These are phyloP conservation scores for Rossbeevera mucosa DNA, from an alignment of 768 basidiomycete genomes.

Conservation along the genomic window DNA sequence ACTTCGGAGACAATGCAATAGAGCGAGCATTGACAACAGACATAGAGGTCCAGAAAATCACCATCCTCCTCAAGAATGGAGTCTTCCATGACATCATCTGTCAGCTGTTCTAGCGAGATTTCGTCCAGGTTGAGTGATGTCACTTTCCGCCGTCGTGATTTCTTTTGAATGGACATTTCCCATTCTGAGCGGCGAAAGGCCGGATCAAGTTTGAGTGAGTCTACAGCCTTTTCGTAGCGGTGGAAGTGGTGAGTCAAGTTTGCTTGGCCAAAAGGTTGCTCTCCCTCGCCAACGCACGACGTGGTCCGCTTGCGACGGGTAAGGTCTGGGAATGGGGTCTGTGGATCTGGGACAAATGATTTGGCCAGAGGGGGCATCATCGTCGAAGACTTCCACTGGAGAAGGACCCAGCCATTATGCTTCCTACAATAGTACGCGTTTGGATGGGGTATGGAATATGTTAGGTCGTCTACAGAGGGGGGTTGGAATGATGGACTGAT, in stretches of 20 bases:
- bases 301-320: conserved; percentile 41
- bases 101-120: conserved; percentile 18
- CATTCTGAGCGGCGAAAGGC: conserved; percentile 57
- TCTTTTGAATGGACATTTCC: conserved; percentile 47
- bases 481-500: conserved; percentile 18
- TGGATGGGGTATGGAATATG: conserved; percentile 72
- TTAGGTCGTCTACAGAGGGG: conserved; percentile 61
- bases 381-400: conserved; percentile 62
- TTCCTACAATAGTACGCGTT: conserved; percentile 79
- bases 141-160: conserved; percentile 52
- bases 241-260: conserved; percentile 84
- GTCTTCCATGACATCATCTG: conserved; percentile 33
- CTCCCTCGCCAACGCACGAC: conserved; percentile 52
- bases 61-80: conserved; percentile 37
- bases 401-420: conserved; percentile 79
- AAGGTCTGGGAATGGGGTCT: conserved; percentile 53
- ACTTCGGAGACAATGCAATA: conserved; percentile 66
- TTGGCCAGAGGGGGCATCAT: conserved; percentile 57
- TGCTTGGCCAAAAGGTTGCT: conserved; percentile 39
- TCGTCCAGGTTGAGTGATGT: conserved; percentile 35
- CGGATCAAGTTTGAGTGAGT: conserved; percentile 61
- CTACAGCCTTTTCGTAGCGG: conserved; percentile 63
- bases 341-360: conserved; percentile 42
- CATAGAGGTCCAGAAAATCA: conserved; percentile 67
- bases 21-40: conserved; percentile 81